Conservation (phyloP, 306 rosid genomes). For the Dryas octopetala region DNA sequence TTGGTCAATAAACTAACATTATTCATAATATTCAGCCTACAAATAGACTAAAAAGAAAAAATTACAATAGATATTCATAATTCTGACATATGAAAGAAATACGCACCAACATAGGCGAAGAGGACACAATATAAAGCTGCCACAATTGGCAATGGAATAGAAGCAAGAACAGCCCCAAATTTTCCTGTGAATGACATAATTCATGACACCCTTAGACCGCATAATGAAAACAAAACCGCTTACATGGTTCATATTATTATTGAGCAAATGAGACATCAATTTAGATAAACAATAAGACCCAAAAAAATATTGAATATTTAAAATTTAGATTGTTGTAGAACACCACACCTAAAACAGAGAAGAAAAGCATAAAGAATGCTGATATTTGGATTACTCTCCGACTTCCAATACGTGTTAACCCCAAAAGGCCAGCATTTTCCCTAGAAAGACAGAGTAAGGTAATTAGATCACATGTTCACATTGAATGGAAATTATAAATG, state of each 20-base stretch:
- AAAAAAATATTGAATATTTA: background rate
- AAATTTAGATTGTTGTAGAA: background rate
- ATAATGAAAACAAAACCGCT: conserved; percentile 12
- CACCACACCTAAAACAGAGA: conserved; percentile 69
- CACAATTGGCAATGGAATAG: conserved; percentile 75
- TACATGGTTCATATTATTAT: background rate
- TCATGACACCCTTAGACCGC: conserved; percentile 9
- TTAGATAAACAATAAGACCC: background rate
- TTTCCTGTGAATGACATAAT: conserved; percentile 57
- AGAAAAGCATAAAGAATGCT: conserved; percentile 83
- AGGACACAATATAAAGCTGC: conserved; percentile 86
- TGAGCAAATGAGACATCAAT: background rate
- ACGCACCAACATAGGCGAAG: conserved; percentile 79
- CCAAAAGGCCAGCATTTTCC: conserved; percentile 93
- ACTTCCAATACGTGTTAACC: conserved; percentile 81
- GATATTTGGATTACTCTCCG: conserved; percentile 74
- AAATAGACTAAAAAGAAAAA: background rate
- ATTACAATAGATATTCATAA: background rate
- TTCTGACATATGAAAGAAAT: background rate
- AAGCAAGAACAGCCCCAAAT: conserved; percentile 90
- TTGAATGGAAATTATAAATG: background rate
- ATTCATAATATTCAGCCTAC: background rate
- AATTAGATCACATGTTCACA: conserved; percentile 17
- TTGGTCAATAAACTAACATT: background rate
- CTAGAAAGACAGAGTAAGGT: conserved; percentile 37